Evolutionary conservation across 148 eudicot genomes (phyloP), one percentile per base, ranked within the genome.

Genomic region (Amaranthus cruentus): DNA sequence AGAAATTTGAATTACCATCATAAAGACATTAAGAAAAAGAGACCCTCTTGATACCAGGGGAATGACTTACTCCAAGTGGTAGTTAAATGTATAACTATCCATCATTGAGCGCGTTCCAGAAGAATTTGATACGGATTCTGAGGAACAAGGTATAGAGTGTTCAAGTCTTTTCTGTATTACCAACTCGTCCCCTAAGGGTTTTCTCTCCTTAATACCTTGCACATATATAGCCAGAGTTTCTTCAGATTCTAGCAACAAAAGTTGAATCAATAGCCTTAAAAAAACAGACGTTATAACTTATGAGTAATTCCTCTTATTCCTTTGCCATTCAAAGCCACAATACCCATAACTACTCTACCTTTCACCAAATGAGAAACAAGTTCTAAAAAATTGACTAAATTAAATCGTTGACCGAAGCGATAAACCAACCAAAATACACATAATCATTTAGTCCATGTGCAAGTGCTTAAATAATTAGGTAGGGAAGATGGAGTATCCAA

Each of bases 21-120:
- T 70, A 15, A 38, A 68, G 18, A 46, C 1, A 43, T 59, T 0
- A 57, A 47, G 9, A 10, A 47, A 3, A 60, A 15, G 3, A 47
- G 38, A 18, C 63, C 43, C 7, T 18, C 10, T 55, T 63, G 21
- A 62, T 6, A 8, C 14, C 53, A 28, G 53, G 54, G 11, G 9
- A 10, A 8, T 2, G 74, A 66, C 89, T 81, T 73, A 89, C 93
- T 81, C 89, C 74, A 89, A 71, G 80, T 82, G 83, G 50, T 13
- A 15, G 21, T 81, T 80, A 83, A 89, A 87, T 49, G 9, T 74
- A 42, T 54, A 14, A 21, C 77, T 71, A 70, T 76, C 75, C 79
- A 88, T 75, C 80, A 76, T 84, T 51, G 57, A 78, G 54, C 64
- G 74, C 43, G 73, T 70, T 38, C 38, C 47, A 75, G 48, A 56